Base-by-base conservation (phyloP, 768 basidiomycete species). In the Panaeolus cyanescens region DNA sequence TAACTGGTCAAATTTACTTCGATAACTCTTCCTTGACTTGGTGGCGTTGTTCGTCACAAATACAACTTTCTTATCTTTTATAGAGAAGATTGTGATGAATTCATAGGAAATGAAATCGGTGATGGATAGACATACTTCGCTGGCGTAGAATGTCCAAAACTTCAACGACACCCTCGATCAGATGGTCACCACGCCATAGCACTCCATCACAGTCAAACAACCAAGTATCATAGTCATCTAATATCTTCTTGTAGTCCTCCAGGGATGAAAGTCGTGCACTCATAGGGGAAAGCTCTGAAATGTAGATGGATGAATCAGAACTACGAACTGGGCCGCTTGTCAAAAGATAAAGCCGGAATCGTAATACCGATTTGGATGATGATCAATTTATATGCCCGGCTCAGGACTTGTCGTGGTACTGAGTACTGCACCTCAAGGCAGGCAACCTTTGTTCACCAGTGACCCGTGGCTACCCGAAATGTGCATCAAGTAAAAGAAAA, bases 1-100 rank as follows among this genome's bases (percentile, higher is more conserved):
- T 56, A 99, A 84, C 68, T 87, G 82, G 75, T 98, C 94, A 71
- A 99, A 97, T 75, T 96, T 96, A 45, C 77, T 77, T 80, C 93
- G 95, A 85, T 96, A 96, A 72, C 77, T 88, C 71, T 77, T 85
- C 64, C 97, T 80, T 5, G 95, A 96, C 77, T 98, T 96, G 59
- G 90, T 93, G 50, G 96, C 96, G 72, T 99, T 99, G 78, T 99
- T 99, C 17, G 96, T 98, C 55, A 97, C 95, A 70, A 99, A 99
- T 9, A 98, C 76, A 32, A 97, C 78, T 62, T 85, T 83, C 81
- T 93, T 98, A 70, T 83, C 94, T 94, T 73, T 61, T 55, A 40
- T 32, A 55, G 55, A 54, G 31, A 22, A 10, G 56, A 55, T 59
- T 39, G 55, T 64, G 13, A 45, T 42, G 25, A 62, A 50, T 45